Evolutionary conservation across 1,284 basidiomycete genomes (phyloP), one percentile per base, ranked within the genome.

Genomic region (Fomitopsis pinicola): DNA sequence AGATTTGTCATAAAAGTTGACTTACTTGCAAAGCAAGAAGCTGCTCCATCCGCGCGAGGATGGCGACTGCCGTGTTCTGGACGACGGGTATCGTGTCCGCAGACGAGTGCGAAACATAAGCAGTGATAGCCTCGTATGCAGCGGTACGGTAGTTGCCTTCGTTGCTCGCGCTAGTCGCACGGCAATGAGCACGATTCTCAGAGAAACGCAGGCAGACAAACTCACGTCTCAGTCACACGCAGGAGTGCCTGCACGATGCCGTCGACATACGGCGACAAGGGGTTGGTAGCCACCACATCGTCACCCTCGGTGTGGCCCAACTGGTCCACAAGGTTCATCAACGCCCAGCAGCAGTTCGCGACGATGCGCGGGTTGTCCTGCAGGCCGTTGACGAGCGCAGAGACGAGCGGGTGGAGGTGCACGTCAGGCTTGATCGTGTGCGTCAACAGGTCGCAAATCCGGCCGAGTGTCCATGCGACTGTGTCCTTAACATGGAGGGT

Each of bases 391-490:
- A 98, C 92, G 55, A 98, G 84, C 5, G 93, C 94, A 30, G 88
- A 85, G 58, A 99, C 81, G 56, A 99, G 81, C 17, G 88, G 84
- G 64, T 93, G 90, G 14, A 98, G 82, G 73, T 98, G 95, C 15
- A 91, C 85, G 68, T 97, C 94, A 8, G 92, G 88, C 72, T 96
- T 92, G 78, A 99, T 96, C 22, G 89, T 88, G 54, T 85, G 78
- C 70, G 97, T 88, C 68, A 98, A 82, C 65, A 95, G 79, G 73
- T 99, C 97, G 71, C 95, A 97, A 68, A 99, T 97, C 53, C 95
- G 84, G 46, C 95, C 96, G 5, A 99, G 82, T 0, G 97, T 98
- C 97, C 97, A 99, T 1, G 97, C 96, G 19, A 94, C 95, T 1
- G 95, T 97, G 75, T 99, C 97, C 76, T 96, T 95, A 68, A 99